Percentiles rank a stretch among this genome's conserved stretches.
Evolutionary conservation across 2,329 filamentous ascomycete species (phyloP).

Genomic region (Beauveria asiatica): DNA sequence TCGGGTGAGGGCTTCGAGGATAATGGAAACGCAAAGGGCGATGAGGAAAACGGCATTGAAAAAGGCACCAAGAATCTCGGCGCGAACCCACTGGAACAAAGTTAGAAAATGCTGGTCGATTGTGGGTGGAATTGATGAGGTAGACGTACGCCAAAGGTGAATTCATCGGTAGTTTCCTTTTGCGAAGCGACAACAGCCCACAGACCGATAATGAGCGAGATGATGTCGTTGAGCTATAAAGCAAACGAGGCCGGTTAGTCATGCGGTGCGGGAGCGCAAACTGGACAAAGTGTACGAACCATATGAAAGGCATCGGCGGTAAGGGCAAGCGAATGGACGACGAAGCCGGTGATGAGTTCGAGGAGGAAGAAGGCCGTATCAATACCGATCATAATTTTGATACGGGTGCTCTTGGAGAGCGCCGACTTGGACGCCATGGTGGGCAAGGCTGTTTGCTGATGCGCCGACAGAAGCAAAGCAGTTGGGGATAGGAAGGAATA

Average conservation of each 20-base stretch:
- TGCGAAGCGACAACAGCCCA: constrained; percentile 92
- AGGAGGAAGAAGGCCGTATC: constrained; percentile 85
- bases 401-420: constrained; percentile 87
- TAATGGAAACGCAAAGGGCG: constrained; percentile 90
- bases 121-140: background rate
- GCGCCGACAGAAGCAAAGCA: background rate
- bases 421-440: constrained; percentile 49
- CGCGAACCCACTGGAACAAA: constrained; percentile 74
- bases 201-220: constrained; percentile 82
- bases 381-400: constrained; percentile 85
- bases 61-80: constrained; percentile 90
- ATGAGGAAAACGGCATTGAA: constrained; percentile 98
- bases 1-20: constrained; percentile 87
- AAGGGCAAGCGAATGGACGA: constrained; percentile 83
- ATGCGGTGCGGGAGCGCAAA: constrained; percentile 3
- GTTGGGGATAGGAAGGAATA: background rate
- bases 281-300: constrained; percentile 41
- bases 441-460: constrained; percentile 6
- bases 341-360: constrained; percentile 77
- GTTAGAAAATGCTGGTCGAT: background rate
- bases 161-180: constrained; percentile 78
- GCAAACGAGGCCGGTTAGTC: constrained; percentile 2
- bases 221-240: constrained; percentile 82
- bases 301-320: constrained; percentile 98
- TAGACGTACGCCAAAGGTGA: constrained; percentile 77